These are phyloP conservation scores for Phyllosticta ampelicida DNA, from an alignment of 2,329 filamentous ascomycete genomes.

Conservation along the genomic window DNA sequence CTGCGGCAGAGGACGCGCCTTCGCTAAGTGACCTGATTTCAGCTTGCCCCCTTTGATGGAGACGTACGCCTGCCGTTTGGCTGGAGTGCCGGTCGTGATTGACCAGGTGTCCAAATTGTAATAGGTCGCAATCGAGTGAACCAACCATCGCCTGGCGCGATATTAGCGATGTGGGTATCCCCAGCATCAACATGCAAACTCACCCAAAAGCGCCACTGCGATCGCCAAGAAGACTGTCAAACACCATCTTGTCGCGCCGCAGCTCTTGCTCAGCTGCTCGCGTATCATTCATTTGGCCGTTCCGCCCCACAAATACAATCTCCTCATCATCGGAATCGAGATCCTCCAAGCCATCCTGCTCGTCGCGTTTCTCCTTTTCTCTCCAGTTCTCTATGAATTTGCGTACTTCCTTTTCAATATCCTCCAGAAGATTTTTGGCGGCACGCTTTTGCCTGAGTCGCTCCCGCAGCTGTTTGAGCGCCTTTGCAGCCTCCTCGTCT, in stretches of 20 bases:
- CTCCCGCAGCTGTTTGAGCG: slow-evolving; percentile 70
- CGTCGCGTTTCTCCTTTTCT: slow-evolving; percentile 32
- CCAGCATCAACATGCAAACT: slow-evolving; percentile 23
- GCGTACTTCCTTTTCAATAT: slow-evolving; percentile 75
- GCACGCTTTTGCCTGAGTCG: slow-evolving; percentile 71
- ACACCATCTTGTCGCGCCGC: slow-evolving; percentile 59
- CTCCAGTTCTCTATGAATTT: slow-evolving; percentile 58
- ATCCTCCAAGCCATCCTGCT: slow-evolving; percentile 36
- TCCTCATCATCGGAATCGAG: slow-evolving; percentile 62
- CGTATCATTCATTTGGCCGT: slow-evolving; percentile 53
- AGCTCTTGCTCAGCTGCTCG: slow-evolving; percentile 40
- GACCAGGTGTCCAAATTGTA: slow-evolving; percentile 82
- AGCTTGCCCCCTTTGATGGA: slow-evolving; percentile 48
- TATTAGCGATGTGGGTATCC: neutral
- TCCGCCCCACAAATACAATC: slow-evolving; percentile 76
- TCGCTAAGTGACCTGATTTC: slow-evolving; percentile 15
- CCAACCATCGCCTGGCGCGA: slow-evolving; percentile 65
- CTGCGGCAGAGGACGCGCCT: slow-evolving; percentile 19
- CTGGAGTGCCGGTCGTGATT: slow-evolving; percentile 58
- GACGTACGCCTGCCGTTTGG: slow-evolving; percentile 72
- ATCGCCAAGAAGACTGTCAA: slow-evolving; percentile 68
- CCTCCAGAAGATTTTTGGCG: slow-evolving; percentile 68
- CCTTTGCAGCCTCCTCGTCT: slow-evolving; percentile 37
- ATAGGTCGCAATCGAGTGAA: slow-evolving; percentile 84
- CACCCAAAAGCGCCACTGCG: slow-evolving; percentile 73